A percentile compares a stretch with the other conserved stretches of the same genome.
phyloP scores from a whole-genome alignment of 805 yeast genomes.

The Saturnispora serradocipensis region DNA sequence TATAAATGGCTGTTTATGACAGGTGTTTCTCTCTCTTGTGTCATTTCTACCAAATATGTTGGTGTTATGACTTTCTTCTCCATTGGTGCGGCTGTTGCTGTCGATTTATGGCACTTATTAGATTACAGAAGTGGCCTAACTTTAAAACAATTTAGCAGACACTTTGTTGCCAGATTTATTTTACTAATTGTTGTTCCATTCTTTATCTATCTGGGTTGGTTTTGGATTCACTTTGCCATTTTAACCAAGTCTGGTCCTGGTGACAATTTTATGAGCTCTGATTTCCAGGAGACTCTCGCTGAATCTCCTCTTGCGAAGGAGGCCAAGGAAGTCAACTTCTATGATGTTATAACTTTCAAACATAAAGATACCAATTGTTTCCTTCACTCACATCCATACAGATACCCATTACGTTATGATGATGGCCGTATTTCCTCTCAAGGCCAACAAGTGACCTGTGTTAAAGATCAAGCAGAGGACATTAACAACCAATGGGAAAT shows the following conservation, averaged over 20 bases:
- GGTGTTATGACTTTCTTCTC: conserved; percentile 88
- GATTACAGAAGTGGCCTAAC: conserved; percentile 63
- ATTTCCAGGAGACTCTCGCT: conserved; percentile 84
- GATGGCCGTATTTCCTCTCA: conserved; percentile 93
- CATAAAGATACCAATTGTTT: conserved; percentile 74
- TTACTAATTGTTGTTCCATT: conserved; percentile 75
- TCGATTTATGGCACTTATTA: conserved; percentile 82
- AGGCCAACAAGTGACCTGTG: conserved; percentile 88
- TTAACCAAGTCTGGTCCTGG: conserved; percentile 90
- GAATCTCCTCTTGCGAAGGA: conserved; percentile 71
- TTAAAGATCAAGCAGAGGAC: conserved; percentile 46
- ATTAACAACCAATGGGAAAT: conserved; percentile 80
- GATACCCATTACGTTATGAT: conserved; percentile 86
- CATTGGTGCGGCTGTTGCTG: conserved; percentile 76
- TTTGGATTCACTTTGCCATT: conserved; percentile 80
- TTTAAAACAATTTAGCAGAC: conserved; percentile 47
- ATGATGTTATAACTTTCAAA: conserved; percentile 66
- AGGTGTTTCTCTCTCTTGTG: conserved; percentile 81
- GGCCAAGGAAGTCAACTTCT: conserved; percentile 63
- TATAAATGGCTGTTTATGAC: conserved; percentile 80
- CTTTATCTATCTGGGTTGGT: conserved; percentile 77
- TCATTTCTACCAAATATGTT: conserved; percentile 91
- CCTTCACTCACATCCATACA: conserved; percentile 71
- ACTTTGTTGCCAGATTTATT: conserved; percentile 64
- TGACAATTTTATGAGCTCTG: conserved; percentile 88